Evolutionary conservation across 208 protist species (phyloP), one percentile per base, ranked within the genome.

Genomic region (Trypanosoma melophagium): DNA sequence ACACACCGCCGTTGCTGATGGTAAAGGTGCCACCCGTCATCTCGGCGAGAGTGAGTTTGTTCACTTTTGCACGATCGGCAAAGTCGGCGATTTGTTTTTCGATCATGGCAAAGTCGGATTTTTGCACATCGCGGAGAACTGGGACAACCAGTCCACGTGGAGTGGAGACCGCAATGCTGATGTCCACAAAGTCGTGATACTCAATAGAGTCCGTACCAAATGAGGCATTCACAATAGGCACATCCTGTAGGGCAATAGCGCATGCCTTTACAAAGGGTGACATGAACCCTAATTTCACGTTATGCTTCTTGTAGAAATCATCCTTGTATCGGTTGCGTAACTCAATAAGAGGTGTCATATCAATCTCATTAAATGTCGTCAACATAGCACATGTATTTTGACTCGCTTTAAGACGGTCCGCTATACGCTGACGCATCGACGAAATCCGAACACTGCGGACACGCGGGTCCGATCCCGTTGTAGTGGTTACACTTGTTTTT

Each of bases 321-420:
- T 99, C 98, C 82, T 99, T 98, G 94, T 98, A 97, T 73, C 96
- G 90, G 49, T 94, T 90, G 53, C 98, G 91, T 71, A 99, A 54
- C 65, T 94, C 73, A 38, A 98, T 98, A 14, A 99, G 81, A 12
- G 86, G 89, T 17, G 84, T 97, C 96, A 98, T 98, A 83, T 99
- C 98, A 72, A 99, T 96, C 80, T 99, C 98, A 71, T 99, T 99
- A 89, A 99, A 99, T 31, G 98, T 99, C 19, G 98, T 99, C 42
- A 99, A 93, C 95, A 98, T 97, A 3, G 98, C 98, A 56, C 88
- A 89, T 14, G 97, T 99, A 83, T 99, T 99, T 86, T 99, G 98
- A 49, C 97, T 93, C 13, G 98, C 97, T 90, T 99, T 99, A 45
- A 99, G 92, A 52, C 97, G 90, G 72, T 98, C 93, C 14, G 97